Evolutionary conservation across 1,284 basidiomycete genomes (phyloP), one percentile per base, ranked within the genome.

Genomic region (Hortiboletus rubellus): DNA sequence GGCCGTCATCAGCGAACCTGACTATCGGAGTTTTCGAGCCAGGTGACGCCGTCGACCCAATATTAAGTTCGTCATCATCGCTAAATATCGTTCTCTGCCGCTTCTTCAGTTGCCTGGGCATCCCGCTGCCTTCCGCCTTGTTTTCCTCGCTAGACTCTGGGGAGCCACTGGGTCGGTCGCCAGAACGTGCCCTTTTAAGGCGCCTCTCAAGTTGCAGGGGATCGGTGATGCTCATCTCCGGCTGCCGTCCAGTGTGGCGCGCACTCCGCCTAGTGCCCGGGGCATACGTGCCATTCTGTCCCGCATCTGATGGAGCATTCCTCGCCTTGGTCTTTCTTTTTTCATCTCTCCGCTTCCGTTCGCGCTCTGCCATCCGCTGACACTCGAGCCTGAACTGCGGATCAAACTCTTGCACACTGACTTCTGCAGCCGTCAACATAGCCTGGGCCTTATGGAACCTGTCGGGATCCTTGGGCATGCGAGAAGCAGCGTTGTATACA

Each of bases 341-440:
- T 58, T 85, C 86, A 22, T 83, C 82, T 66, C 86, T 75, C 59
- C 92, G 76, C 71, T 87, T 84, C 59, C 82, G 75, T 74, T 96
- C 91, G 36, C 96, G 79, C 47, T 76, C 82, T 10, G 91, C 90
- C 91, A 96, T 96, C 55, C 91, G 81, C 71, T 91, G 89, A 71
- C 96, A 98, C 70, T 98, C 96, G 33, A 87, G 67, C 43, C 80
- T 79, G 73, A 98, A 92, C 47, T 84, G 81, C 0, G 84, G 82
- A 70, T 99, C 97, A 69, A 98, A 95, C 65, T 92, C 89, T 65
- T 92, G 87, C 54, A 97, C 83, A 76, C 94, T 89, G 58, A 98
- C 87, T 68, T 92, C 82, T 0, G 94, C 84, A 46, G 94, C 86
- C 33, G 88, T 95, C 58, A 87, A 83, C 94, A 99, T 94, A 52